Percentiles rank a stretch among this genome's conserved stretches.
These are phyloP conservation scores for Venustampulla echinocandica DNA, from an alignment of 495 filamentous ascomycete genomes.

Conservation along the genomic window DNA sequence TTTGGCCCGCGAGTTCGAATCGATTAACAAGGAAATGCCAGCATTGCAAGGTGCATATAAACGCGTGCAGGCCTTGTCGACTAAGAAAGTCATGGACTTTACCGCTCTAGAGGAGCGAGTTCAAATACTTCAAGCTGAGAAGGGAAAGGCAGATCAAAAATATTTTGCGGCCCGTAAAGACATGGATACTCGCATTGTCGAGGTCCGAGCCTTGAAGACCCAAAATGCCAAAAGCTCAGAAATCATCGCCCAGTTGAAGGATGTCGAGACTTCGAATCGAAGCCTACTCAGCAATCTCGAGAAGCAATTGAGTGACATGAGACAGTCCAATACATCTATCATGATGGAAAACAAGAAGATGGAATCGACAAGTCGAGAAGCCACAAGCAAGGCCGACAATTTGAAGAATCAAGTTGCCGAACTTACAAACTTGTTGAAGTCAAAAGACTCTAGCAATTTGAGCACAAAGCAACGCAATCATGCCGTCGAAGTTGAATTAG, in stretches of 20 bases:
- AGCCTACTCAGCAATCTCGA: constrained; percentile 70
- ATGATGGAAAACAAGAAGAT: constrained; percentile 59
- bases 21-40: constrained; percentile 78
- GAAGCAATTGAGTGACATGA: constrained; percentile 76
- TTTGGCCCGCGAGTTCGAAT: constrained; percentile 66
- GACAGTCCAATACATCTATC: constrained; percentile 59
- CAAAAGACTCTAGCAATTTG: constrained; percentile 60
- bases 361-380: constrained; percentile 62
- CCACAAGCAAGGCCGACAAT: constrained; percentile 55
- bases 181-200: constrained; percentile 70
- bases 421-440: constrained; percentile 57
- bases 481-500: constrained; percentile 57
- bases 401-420: constrained; percentile 70
- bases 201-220: constrained; percentile 64
- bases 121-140: constrained; percentile 68
- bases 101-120: constrained; percentile 69
- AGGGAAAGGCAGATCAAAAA: constrained; percentile 93
- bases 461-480: constrained; percentile 54
- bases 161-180: constrained; percentile 93
- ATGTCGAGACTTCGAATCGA: constrained; percentile 59
- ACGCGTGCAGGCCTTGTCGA: constrained; percentile 72
- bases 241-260: constrained; percentile 87
- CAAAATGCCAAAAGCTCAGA: constrained; percentile 89
- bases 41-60: constrained; percentile 82
- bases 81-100: constrained; percentile 75